Evolutionary conservation across 2,329 filamentous ascomycete genomes (phyloP).

Genomic region (Tolypocladium paradoxum): DNA sequence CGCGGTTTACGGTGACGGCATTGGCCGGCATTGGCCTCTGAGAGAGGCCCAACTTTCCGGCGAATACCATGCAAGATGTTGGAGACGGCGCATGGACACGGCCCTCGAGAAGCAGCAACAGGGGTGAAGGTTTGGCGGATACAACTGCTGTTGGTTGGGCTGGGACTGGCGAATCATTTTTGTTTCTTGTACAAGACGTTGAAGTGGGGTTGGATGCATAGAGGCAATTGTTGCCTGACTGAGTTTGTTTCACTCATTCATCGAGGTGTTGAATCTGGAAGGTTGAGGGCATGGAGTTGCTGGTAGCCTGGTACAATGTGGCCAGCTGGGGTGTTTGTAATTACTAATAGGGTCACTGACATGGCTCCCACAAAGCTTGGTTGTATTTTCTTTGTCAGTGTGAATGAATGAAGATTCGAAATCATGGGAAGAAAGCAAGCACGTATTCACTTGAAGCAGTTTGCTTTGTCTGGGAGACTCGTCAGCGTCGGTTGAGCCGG

Average conservation of each 20-base stretch:
- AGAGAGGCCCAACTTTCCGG: neutral
- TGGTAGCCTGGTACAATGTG: neutral
- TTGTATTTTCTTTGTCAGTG: conserved; percentile 2
- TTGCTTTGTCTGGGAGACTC: neutral
- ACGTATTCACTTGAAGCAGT: neutral
- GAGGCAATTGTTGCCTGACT: neutral
- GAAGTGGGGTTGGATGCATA: conserved; percentile 1
- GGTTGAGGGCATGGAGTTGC: neutral
- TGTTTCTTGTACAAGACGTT: conserved; percentile 5
- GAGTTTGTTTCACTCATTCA: neutral
- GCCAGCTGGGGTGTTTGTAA: neutral
- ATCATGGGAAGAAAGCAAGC: neutral
- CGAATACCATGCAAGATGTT: neutral
- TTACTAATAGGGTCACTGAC: conserved; percentile 1
- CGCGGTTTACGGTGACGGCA: neutral
- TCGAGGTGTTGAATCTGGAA: neutral
- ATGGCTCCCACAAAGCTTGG: conserved; percentile 6
- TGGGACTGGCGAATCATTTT: neutral
- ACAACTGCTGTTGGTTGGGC: neutral
- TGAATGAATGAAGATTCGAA: neutral
- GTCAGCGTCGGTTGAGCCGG: no score
- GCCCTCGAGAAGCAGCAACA: neutral
- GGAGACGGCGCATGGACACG: neutral
- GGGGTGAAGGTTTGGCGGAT: neutral
- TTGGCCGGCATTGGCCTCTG: neutral